These are phyloP conservation scores for Fraxinus floribunda DNA, from an alignment of 305 asterid species.

Conservation along the genomic window DNA sequence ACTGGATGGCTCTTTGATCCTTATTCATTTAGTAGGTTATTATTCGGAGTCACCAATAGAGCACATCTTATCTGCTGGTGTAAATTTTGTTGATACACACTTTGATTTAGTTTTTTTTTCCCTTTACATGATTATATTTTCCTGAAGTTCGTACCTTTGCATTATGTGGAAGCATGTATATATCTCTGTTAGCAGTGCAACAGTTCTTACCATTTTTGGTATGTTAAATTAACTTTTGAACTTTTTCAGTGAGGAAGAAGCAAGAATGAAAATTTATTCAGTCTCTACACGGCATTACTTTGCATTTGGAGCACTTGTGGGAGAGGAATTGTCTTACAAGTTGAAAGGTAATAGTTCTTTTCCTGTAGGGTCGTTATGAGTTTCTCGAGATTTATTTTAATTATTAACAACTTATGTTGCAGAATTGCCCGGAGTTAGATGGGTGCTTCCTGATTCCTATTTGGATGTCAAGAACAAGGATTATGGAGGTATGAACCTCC, in stretches of 20 bases:
- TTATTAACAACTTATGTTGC: conserved; percentile 27
- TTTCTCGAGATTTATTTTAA: neutral
- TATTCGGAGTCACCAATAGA: neutral
- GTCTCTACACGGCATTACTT: conserved; percentile 82
- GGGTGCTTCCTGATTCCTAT: conserved; percentile 99
- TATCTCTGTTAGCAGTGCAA: neutral
- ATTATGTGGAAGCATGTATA: neutral
- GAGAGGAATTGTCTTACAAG: conserved; percentile 81
- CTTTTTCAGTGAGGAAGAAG: conserved; percentile 75
- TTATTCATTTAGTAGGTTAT: neutral
- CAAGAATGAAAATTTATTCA: conserved; percentile 86
- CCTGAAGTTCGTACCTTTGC: neutral
- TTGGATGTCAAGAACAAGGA: conserved; percentile 89
- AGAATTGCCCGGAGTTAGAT: conserved; percentile 73
- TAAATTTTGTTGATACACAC: neutral
- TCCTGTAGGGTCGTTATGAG: neutral
- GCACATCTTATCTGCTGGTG: neutral
- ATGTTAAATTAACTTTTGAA: neutral
- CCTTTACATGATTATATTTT: neutral
- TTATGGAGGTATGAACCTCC: conserved; percentile 71
- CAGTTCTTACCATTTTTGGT: neutral
- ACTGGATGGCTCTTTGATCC: neutral
- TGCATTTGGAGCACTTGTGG: conserved; percentile 96
- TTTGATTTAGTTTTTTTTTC: neutral
- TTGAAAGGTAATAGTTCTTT: conserved; percentile 53